Evolutionary conservation across 345 rosid species (phyloP).

Genomic region (Eucalyptus erythrocorys): DNA sequence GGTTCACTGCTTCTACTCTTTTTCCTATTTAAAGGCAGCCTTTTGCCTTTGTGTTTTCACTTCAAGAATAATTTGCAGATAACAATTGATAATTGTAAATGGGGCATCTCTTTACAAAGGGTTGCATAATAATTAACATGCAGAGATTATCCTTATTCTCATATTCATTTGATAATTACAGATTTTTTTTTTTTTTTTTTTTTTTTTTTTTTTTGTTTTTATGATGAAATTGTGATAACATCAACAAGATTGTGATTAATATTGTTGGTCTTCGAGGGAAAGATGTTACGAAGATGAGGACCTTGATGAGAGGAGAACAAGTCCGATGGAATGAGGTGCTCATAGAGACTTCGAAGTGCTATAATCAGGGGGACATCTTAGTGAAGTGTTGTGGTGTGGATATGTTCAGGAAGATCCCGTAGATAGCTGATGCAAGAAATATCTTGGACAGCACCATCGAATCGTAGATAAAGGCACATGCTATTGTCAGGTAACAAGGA

Average conservation of each 20-base stretch:
- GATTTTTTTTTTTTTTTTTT: neutral
- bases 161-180: neutral
- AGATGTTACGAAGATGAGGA: neutral
- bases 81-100: neutral
- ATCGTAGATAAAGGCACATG: neutral
- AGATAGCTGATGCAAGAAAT: neutral
- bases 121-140: neutral
- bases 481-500: neutral
- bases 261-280: fast-evolving
- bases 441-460: neutral
- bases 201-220: too few relatives aligned
- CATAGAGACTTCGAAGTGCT: neutral
- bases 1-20: neutral
- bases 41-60: neutral
- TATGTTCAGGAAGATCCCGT: neutral
- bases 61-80: neutral
- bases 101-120: neutral
- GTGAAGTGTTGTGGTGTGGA: neutral
- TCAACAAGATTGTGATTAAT: neutral
- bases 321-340: fast-evolving
- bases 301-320: neutral
- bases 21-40: too few relatives aligned
- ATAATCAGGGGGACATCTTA: neutral
- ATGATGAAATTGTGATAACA: neutral
- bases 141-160: neutral